Base-by-base conservation (phyloP, 208 protist species). In the Leishmania turanica region DNA sequence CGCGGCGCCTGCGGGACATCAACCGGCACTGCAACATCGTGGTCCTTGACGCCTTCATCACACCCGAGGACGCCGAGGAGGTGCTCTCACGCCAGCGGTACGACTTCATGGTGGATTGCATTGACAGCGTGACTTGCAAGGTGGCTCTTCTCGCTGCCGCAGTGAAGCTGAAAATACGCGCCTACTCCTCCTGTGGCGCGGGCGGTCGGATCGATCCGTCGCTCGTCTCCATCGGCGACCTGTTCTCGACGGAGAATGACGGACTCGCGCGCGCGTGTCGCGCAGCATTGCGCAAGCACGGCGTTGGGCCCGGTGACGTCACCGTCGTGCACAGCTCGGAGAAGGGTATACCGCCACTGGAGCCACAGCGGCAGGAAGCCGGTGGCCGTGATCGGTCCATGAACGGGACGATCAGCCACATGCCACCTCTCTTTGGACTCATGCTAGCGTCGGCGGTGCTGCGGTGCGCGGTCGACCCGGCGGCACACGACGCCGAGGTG, bases 381-480 rank as follows among this genome's bases (percentile, higher is more conserved):
- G 95, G 92, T 53, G 95, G 93, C 21, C 88, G 95, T 24, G 92
- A 93, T 71, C 81, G 92, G 21, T 86, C 92, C 3, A 91, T 97
- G 72, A 98, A 98, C 77, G 95, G 95, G 47, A 98, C 95, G 4
- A 93, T 98, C 64, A 97, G 93, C 82, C 96, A 98, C 87, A 98
- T 98, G 90, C 95, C 95, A 9, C 86, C 95, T 11, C 70, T 96
- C 6, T 98, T 97, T 82, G 95, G 95, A 17, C 81, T 98, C 0
- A n/a, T 95, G 62, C 87, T 98, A 0, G 87, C 95, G 19, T 91
- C 91, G 0, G 91, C 90, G 42, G 91, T 97, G 64, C 81, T 98
- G 24, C 88, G 89, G 5, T 90, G 91, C 56, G 92, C 89, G 27
- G 72, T 95, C 34, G 87, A 97, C 69, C 88, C 90, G 5, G 87